Evolutionary conservation across 2,329 filamentous ascomycete species (phyloP), one percentile per base, ranked within the genome.

Genomic region (Verticillium longisporum): DNA sequence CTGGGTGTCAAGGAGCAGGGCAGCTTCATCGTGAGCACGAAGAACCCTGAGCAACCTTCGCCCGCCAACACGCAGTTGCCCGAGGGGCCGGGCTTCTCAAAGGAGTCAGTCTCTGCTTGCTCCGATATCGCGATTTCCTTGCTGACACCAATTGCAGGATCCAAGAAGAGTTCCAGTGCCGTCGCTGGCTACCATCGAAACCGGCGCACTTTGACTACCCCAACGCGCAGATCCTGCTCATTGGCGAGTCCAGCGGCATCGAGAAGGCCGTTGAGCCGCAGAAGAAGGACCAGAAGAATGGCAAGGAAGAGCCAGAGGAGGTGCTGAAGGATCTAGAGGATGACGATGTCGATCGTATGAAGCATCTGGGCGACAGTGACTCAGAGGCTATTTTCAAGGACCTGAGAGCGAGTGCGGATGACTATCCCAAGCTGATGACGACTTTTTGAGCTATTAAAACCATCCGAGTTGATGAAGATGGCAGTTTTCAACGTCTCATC

Each of bases 1-100:
- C 80, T 97, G 13, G 92, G 92, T 0, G 72, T 97, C 6, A 80
- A 82, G 45, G 75, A 84, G 36, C 85, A 88, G 66, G 92, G 90
- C 1, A 91, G 88, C 71, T 96, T 92, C 73, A 83, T 94, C 59
- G 74, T 94, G 59, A 91, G 87, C 66, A 86, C 90, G 34, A 92
- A 92, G 76, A 97, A 96, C 67, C 92, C 92, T 0, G 80, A 88
- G 61, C 85, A 82, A 38, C 80, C 86, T 2, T 85, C 87, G 0
- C 90, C 91, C 0, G 78, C 83, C 2, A 84, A 83, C 63, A 83
- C 86, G 1, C 80, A 78, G 55, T 76, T 96, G 1, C 85, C 86
- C 0, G 77, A 90, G 62, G 80, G 77, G 0, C 85, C 92, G 0
- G 83, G 89, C 3, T 96, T 88, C 72, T 85, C 91, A 0, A 78